Base-by-base conservation (phyloP, 2,329 filamentous ascomycete genomes). In the Scedosporium minutisporum region DNA sequence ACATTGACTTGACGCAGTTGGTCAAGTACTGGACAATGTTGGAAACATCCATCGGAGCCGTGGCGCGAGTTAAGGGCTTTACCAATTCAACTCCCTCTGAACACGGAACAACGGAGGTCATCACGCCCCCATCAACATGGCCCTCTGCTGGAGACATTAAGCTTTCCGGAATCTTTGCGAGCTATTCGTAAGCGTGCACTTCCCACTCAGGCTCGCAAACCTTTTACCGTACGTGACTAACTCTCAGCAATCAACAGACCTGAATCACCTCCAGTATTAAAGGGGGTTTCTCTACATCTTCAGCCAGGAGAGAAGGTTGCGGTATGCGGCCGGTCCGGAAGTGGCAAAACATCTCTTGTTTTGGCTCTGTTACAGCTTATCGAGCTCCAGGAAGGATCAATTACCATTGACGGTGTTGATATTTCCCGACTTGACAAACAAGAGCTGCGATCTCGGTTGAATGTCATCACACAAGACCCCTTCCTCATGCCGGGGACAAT, bases 391-490 rank as follows among this genome's bases (percentile, higher is more conserved):
- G 61, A 70, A 0, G 67, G 62, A 1, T 67, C 65, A 0, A 44
- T 61, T 0, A 55, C 62, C 0, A 78, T 84, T 16, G 81, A 84
- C 63, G 72, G 67, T 33, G 61, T 77, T 0, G 67, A 71, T 0
- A 70, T 79, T 1, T 44, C 69, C 21, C 63, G 63, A 1, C 71
- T 84, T 10, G 68, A 78, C 61, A 76, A 80, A 2, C 25, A 69
- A 0, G 68, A 69, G 0, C 71, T 84, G 0, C 78, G 82, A 5
- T 70, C 75, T 46, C 77, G 76, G 0, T 70, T 85, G 38, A 79
- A 82, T 51, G 78, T 79, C 3, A 70, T 85, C 1, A 79, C 82
- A 0, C 82, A 85, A 67, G 82, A 85, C 3, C 69, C 80, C 0
- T 76, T 82, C 4, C 82, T 85, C 68, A 69, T 84, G 1, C 77